These are phyloP conservation scores for Eucalyptus guilfoylei DNA, from an alignment of 345 rosid species.

Conservation along the genomic window DNA sequence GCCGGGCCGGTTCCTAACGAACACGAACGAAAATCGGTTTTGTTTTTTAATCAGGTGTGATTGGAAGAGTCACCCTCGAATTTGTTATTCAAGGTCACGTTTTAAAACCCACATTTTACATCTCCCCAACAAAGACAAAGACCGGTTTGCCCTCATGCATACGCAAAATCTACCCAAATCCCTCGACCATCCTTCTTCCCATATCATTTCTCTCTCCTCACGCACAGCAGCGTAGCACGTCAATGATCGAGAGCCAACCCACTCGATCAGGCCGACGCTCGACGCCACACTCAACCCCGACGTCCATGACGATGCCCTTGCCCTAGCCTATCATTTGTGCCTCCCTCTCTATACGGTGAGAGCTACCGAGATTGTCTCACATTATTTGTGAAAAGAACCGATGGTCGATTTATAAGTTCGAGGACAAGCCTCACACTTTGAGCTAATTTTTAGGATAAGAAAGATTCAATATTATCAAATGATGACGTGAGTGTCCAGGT, in stretches of 20 bases:
- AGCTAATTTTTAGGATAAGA: no score
- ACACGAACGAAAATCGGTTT: background rate
- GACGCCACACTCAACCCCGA: background rate
- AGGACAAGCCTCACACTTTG: rapidly evolving
- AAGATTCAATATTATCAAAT: no score
- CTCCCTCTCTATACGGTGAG: rapidly evolving
- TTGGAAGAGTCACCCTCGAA: background rate
- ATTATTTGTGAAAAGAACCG: no score
- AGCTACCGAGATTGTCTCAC: no score
- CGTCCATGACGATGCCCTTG: background rate
- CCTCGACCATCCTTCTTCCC: background rate
- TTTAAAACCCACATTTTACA: background rate
- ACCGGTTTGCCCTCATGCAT: background rate
- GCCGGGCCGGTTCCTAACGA: background rate
- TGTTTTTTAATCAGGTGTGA: no score
- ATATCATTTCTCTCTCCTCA: background rate
- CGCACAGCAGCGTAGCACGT: background rate
- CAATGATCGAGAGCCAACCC: background rate
- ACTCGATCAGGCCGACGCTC: background rate
- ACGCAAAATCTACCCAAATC: background rate
- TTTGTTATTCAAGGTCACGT: background rate
- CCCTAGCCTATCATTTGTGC: background rate
- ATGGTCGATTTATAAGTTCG: no score
- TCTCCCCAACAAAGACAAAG: background rate
- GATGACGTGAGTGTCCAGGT: no score